Evolutionary conservation across 495 filamentous ascomycete genomes (phyloP), one percentile per base, ranked within the genome.

Genomic region (Diplogelasinospora grovesii): DNA sequence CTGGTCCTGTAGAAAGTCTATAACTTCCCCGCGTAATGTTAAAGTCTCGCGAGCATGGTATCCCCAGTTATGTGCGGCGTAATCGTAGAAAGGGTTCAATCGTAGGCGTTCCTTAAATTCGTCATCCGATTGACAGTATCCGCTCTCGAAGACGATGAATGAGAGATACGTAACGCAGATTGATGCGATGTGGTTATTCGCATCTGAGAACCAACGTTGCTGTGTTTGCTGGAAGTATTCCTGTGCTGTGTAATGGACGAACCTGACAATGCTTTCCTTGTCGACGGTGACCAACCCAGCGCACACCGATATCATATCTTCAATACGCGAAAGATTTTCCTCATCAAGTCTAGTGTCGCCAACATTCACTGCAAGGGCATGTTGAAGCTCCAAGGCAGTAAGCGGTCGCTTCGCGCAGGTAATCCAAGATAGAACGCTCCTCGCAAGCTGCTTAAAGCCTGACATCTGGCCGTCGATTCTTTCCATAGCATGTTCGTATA

Each of bases 191-290:
- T 49, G 32, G 6, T 26, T 8, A 22, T 66, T 43, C 2, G 60
- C 60, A 39, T 57, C 41, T 8, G 63, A 53, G 36, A 65, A 61
- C 56, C 59, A 66, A 8, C 39, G 28, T 1, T 35, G 23, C 37
- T 46, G 50, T 13, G 47, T 67, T 16, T 52, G 48, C 15, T 69
- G 50, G 30, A 78, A 68, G 48, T 74, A 79, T 27, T 69, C 62
- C 41, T 77, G 64, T 0, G 72, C 56, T 3, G 75, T 77, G 41
- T 72, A 74, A 50, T 79, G 77, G 8, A 75, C 68, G 4, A 80
- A 55, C 13, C 70, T 57, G 22, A 69, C 57, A 7, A 50, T 26
- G 40, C 63, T 77, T 15, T 65, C 55, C 15, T 62, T 13, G 37
- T 79, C 69, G 4, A 74, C 36, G 1, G 54, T 71, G 3, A 78